These are phyloP conservation scores for Aspergillus bertholletiae DNA, from an alignment of 495 filamentous ascomycete species.

Conservation along the genomic window DNA sequence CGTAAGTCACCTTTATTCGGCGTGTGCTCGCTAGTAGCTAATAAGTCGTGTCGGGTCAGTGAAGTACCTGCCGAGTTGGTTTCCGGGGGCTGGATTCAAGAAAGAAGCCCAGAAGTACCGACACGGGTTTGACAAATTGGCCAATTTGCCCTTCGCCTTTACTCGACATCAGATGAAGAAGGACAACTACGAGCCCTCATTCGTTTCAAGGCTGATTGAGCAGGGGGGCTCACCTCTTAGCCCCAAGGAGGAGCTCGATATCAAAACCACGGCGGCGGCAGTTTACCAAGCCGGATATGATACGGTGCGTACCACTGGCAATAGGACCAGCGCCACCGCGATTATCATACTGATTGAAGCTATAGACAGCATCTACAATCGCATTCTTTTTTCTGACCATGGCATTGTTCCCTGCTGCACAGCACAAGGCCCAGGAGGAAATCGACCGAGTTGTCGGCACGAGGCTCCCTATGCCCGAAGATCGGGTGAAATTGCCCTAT, in stretches of 20 bases:
- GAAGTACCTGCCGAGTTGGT: slow-evolving; percentile 40
- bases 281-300: slow-evolving; percentile 53
- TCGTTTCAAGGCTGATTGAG: slow-evolving; percentile 27
- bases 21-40: not conserved
- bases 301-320: slow-evolving; percentile 18
- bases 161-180: slow-evolving; percentile 29
- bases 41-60: slow-evolving; percentile 11
- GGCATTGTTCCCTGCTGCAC: slow-evolving; percentile 36
- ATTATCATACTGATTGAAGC: not conserved
- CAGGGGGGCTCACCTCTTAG: slow-evolving; percentile 9
- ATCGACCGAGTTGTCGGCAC: slow-evolving; percentile 47
- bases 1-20: slow-evolving; percentile 7
- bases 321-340: not conserved
- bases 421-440: slow-evolving; percentile 48
- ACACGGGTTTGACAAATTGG: slow-evolving; percentile 5
- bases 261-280: slow-evolving; percentile 38
- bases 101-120: slow-evolving; percentile 25
- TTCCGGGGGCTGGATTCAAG: slow-evolving; percentile 44
- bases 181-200: slow-evolving; percentile 26
- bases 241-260: slow-evolving; percentile 14
- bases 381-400: slow-evolving; percentile 34
- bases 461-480: slow-evolving; percentile 24
- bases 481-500: slow-evolving; percentile 34
- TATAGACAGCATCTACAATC: slow-evolving; percentile 30
- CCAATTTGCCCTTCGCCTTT: not conserved